Evolutionary conservation across 345 rosid genomes (phyloP).

Genomic region (Citrus glauca): DNA sequence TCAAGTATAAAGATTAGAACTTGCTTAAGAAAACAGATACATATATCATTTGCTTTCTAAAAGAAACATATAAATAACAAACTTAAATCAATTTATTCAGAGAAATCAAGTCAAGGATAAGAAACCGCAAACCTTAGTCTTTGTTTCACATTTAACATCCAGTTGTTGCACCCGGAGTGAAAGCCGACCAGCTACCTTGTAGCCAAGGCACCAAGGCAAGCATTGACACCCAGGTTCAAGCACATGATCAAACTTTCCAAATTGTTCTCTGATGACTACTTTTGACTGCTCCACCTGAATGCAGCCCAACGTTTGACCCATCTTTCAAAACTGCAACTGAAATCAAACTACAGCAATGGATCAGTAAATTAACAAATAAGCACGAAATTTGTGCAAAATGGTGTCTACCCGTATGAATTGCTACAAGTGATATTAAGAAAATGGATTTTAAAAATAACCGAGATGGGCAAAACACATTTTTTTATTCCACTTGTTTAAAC

Average conservation of each 20-base stretch:
- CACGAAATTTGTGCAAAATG: not conserved
- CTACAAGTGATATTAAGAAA: not conserved
- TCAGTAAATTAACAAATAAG: not conserved
- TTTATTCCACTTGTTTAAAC: not conserved
- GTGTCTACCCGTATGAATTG: not conserved
- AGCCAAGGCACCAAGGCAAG: constrained; percentile 34
- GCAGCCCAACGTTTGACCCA: constrained; percentile 25
- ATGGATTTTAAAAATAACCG: not conserved
- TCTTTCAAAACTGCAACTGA: not conserved
- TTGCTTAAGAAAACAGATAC: not conserved
- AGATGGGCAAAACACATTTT: not conserved
- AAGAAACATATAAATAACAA: not conserved
- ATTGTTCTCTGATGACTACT: constrained; percentile 24
- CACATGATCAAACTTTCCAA: constrained; percentile 31
- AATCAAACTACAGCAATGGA: not conserved
- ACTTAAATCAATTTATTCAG: not conserved
- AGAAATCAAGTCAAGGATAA: not conserved
- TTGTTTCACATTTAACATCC: constrained; percentile 22
- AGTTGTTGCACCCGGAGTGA: constrained; percentile 29
- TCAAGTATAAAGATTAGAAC: not conserved
- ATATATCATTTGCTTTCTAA: not conserved
- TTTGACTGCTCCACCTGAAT: constrained; percentile 31
- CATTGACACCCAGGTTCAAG: constrained; percentile 34
- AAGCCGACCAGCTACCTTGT: constrained; percentile 18
- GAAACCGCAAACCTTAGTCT: constrained; percentile 8